phyloP scores from a whole-genome alignment of 768 basidiomycete genomes.

The Leccinum pellstonianum region DNA sequence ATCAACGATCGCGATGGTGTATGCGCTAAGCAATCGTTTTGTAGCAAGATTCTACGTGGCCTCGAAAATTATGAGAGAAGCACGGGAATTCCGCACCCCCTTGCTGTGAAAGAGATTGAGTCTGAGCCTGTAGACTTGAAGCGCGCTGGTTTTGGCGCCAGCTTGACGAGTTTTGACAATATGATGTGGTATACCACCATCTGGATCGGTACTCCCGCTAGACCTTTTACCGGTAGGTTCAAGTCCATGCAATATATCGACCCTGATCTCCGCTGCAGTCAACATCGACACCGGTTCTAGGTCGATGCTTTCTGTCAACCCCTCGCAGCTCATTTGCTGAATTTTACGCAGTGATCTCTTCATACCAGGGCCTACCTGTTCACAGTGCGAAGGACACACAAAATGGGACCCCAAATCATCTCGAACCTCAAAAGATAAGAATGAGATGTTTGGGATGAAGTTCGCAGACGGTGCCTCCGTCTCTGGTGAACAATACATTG shows the following conservation, averaged over 20 bases:
- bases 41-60: too few species aligned
- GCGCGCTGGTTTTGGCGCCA: not conserved
- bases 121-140: not conserved
- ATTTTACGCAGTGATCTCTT: not conserved
- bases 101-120: too few species aligned
- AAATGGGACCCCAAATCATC: too few species aligned
- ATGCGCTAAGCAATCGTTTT: too few species aligned
- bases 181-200: not conserved
- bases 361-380: not conserved
- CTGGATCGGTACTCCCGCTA: not conserved
- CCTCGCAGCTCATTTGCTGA: not conserved
- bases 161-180: not conserved
- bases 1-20: too few species aligned
- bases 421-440: too few species aligned
- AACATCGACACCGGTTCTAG: not conserved
- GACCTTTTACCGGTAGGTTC: not conserved
- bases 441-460: too few species aligned
- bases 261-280: not conserved
- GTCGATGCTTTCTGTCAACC: not conserved
- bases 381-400: not conserved
- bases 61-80: too few species aligned
- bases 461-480: too few species aligned
- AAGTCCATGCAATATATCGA: not conserved
- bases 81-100: too few species aligned
- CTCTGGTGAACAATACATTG: too few species aligned